Base-by-base conservation (phyloP, 2,329 filamentous ascomycete species). In the Botrytis byssoidea region DNA sequence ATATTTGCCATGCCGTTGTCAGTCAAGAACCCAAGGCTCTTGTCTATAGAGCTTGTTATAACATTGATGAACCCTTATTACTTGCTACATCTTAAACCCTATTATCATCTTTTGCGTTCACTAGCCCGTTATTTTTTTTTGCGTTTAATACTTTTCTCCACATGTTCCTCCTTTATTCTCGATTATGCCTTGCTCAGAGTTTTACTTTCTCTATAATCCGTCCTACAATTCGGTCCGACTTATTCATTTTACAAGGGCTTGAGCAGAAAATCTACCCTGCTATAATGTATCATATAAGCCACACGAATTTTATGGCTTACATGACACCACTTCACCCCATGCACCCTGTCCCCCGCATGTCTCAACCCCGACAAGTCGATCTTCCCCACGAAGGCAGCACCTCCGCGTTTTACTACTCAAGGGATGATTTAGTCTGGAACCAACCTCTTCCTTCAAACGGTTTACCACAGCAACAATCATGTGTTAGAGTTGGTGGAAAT, bases 191-290 rank as follows among this genome's bases (percentile, higher is more conserved):
- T 25, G 8, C n/a, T 16, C 3, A 48, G 4, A 35, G 22, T 44
- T 44, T 59, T 66, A 40, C 46, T 51, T 60, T 32, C n/a, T 55
- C 32, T 42, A 60, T 14, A 57, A 18, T 60, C 25, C 51, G 51
- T 72, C 63, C 46, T 72, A 72, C 51, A 68, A 67, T 69, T 72
- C 71, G 71, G 71, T 59, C 71, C 71, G 71, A 72, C 71, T 68
- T 61, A 32, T 65, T 72, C 51, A 18, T 51, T 72, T 72, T 48
- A 29, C 71, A 60, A 68, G 71, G 63, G 32, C 37, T 69, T 20
- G 12, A 68, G 46, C 22, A 68, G 48, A 32, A 57, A 32, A 68
- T 18, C 63, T 68, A 48, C 51, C 71, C 63, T 72, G 51, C 25
- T 37, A 48, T 60, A 59, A 57, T 57, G 51, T 57, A 57, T 57